A percentile compares a stretch with the other conserved stretches of the same genome.
Evolutionary conservation across 257 asterid genomes (phyloP).

Genomic region (Solanum lycopersicoides): DNA sequence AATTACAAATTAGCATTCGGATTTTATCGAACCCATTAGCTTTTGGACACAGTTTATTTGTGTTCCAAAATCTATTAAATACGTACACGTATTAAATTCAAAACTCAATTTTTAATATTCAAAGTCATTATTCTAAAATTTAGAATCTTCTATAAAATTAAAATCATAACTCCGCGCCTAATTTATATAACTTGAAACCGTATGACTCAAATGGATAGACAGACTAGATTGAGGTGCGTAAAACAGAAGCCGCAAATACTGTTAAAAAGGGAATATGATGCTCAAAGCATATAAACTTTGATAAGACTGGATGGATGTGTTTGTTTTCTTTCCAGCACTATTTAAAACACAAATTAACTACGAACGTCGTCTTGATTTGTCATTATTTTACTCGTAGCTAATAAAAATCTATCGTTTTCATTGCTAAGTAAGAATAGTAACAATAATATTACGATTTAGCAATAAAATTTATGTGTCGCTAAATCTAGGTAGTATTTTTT

Average conservation of each 20-base stretch:
- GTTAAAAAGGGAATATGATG: not conserved
- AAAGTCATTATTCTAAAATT: not conserved
- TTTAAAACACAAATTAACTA: not conserved
- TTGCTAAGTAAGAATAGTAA: too few relatives aligned
- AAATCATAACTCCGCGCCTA: not conserved
- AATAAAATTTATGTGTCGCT: not conserved
- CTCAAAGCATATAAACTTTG: not conserved
- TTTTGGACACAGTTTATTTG: not conserved
- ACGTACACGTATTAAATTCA: not conserved
- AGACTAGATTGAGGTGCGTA: not conserved
- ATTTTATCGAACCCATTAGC: not conserved
- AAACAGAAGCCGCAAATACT: not conserved
- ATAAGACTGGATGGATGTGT: not conserved
- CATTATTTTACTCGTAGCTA: too few relatives aligned
- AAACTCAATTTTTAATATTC: not conserved
- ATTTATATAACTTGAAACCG: not conserved
- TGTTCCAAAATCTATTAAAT: not conserved
- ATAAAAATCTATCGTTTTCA: too few relatives aligned
- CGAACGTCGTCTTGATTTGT: fast-evolving
- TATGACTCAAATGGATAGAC: not conserved
- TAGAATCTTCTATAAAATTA: not conserved
- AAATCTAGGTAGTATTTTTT: too few relatives aligned
- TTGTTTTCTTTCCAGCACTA: not conserved
- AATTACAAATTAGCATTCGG: not conserved
- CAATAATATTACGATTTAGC: too few relatives aligned